Percentiles rank a stretch among this genome's conserved stretches.
Evolutionary conservation across 2,329 filamentous ascomycete genomes (phyloP).

Genomic region (Stagonosporopsis vannaccii): DNA sequence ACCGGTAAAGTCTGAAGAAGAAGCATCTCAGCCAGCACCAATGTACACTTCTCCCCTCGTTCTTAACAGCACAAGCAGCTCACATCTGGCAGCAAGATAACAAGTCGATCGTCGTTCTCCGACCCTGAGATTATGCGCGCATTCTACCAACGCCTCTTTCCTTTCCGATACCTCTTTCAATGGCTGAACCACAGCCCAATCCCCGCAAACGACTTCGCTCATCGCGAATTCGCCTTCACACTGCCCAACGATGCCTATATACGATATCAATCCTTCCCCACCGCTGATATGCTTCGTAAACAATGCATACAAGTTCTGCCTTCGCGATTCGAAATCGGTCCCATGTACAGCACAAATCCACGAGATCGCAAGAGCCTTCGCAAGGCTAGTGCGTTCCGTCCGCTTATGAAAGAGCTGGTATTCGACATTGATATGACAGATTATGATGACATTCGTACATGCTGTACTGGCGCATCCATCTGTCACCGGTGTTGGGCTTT

Average conservation of each 20-base stretch:
- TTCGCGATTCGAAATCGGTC: slow-evolving; percentile 96
- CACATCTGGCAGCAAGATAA: slow-evolving; percentile 36
- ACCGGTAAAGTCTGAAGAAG: slow-evolving; percentile 54
- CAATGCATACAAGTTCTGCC: slow-evolving; percentile 89
- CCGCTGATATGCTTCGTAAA: slow-evolving; percentile 79
- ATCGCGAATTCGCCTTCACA: slow-evolving; percentile 96
- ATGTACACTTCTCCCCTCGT: slow-evolving; percentile 44
- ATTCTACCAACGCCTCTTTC: slow-evolving; percentile 95
- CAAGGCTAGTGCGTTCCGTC: slow-evolving; percentile 82
- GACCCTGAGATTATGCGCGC: slow-evolving; percentile 88
- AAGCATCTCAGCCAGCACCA: slow-evolving; percentile 47
- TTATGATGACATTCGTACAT: slow-evolving; percentile 96
- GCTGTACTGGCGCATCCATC: slow-evolving; percentile 92
- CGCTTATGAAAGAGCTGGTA: slow-evolving; percentile 90
- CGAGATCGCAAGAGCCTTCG: slow-evolving; percentile 88
- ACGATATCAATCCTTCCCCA: slow-evolving; percentile 83
- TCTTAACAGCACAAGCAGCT: slow-evolving; percentile 23
- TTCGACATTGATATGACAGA: slow-evolving; percentile 99
- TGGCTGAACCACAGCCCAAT: slow-evolving; percentile 95
- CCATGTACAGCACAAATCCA: slow-evolving; percentile 94
- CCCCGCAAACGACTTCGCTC: slow-evolving; percentile 85
- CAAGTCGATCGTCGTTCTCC: slow-evolving; percentile 58
- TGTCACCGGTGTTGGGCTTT: slow-evolving; percentile 96
- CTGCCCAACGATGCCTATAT: slow-evolving; percentile 92
- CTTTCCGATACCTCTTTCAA: slow-evolving; percentile 92